Conservation (phyloP, 345 rosid species). For the Corchorus olitorius region DNA sequence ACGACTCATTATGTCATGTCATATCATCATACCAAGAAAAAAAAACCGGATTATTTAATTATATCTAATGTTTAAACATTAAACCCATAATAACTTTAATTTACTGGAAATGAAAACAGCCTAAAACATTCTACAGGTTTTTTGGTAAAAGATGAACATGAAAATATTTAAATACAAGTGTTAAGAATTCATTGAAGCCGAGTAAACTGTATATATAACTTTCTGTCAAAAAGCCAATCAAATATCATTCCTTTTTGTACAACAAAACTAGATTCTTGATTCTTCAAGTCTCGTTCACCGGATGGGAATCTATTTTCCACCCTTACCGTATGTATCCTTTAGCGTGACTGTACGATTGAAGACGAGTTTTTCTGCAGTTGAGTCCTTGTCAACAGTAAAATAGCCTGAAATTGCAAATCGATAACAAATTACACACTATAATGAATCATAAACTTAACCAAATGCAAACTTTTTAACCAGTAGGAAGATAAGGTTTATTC, state of each 20-base stretch:
- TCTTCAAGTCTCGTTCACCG: slow-evolving; percentile 10
- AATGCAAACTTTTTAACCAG: not conserved
- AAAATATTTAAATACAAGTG: too few relatives aligned
- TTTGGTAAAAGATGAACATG: too few relatives aligned
- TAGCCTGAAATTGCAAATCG: slow-evolving; percentile 55
- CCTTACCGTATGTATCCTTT: slow-evolving; percentile 54
- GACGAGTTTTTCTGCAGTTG: slow-evolving; percentile 67
- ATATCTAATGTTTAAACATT: too few relatives aligned
- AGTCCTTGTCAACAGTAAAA: slow-evolving; percentile 75
- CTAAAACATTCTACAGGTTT: too few relatives aligned
- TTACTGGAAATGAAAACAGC: too few relatives aligned
- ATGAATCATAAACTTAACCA: not conserved
- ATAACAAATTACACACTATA: too few relatives aligned
- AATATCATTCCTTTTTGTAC: not conserved
- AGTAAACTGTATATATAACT: not conserved
- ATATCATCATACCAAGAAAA: too few relatives aligned
- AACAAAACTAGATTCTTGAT: not conserved
- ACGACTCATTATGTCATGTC: too few relatives aligned
- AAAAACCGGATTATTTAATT: too few relatives aligned
- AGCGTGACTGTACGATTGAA: slow-evolving; percentile 88
- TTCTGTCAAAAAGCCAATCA: not conserved
- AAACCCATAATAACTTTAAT: too few relatives aligned
- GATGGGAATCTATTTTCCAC: slow-evolving; percentile 42
- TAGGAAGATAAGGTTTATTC: not conserved
- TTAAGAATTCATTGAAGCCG: too few relatives aligned